These are phyloP conservation scores for Penicilliopsis zonata DNA, from an alignment of 495 filamentous ascomycete species.

Conservation along the genomic window DNA sequence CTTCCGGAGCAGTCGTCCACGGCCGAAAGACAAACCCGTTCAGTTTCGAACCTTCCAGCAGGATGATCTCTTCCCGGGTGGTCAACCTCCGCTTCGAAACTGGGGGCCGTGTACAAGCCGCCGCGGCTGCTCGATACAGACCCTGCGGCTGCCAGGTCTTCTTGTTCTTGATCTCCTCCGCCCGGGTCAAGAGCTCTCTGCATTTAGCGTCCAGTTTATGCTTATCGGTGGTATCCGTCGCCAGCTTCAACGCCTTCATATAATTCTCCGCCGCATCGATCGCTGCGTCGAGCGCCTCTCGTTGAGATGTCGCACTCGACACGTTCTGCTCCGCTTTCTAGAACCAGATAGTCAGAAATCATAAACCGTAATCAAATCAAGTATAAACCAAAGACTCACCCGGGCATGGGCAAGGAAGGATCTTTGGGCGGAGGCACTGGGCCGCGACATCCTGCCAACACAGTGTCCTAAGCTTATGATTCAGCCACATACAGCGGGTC, in stretches of 20 bases:
- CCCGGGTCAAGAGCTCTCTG: conserved; percentile 50
- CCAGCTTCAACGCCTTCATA: conserved; percentile 55
- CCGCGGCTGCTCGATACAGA: conserved; percentile 7
- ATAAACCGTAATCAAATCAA: too few relatives aligned
- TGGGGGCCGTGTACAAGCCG: conserved; percentile 15
- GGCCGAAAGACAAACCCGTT: conserved; percentile 73
- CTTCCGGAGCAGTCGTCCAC: conserved; percentile 52
- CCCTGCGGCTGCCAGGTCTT: conserved; percentile 21
- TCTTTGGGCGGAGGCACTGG: conserved; percentile 13
- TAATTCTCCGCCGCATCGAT: conserved; percentile 66
- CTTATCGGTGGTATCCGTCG: conserved; percentile 41
- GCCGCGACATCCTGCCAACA: conserved; percentile 20
- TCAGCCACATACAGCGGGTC: too few relatives aligned
- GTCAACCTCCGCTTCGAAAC: conserved; percentile 49
- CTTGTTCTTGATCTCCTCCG: conserved; percentile 58
- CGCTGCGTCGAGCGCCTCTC: conserved; percentile 58
- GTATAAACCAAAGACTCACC: conserved; percentile 12
- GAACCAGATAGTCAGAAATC: conserved; percentile 10
- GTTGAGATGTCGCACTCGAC: conserved; percentile 40
- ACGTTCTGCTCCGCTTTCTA: conserved; percentile 53
- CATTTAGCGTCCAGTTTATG: conserved; percentile 49
- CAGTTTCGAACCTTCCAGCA: conserved; percentile 64
- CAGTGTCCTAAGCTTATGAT: neutral
- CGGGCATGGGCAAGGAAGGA: conserved; percentile 15
- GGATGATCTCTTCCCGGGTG: conserved; percentile 63